Evolutionary conservation across 2,329 filamentous ascomycete species (phyloP), one percentile per base, ranked within the genome.

Genomic region (Scytalidium sp.): DNA sequence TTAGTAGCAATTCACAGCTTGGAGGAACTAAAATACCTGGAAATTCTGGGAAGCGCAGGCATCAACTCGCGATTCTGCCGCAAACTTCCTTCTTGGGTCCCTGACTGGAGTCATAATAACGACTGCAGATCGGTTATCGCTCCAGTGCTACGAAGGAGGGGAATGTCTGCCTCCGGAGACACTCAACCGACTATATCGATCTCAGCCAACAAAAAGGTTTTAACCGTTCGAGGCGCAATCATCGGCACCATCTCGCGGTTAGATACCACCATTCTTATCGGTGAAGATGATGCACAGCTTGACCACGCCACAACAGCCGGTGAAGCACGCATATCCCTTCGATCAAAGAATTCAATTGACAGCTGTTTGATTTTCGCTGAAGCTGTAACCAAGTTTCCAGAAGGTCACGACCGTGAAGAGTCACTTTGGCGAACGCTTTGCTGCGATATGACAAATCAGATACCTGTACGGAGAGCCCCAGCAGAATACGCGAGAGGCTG

Each of bases 361-460:
- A 39, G 3, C 21, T 46, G 19, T 5, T 8, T 39, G 4, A 29
- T n/a, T 46, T 46, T 46, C 22, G 44, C 44, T n/a, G 44, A 46
- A 46, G 44, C 44, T 3, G 44, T 29, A 46, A 13, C 32, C 25
- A 39, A 46, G 44, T 46, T 46, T 46, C 44, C 44, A 36, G 44
- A 17, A 39, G 25, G 44, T 20, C 44, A 46, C 19, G 25, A 17
- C 10, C 44, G 44, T 20, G 44, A 46, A 46, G 44, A 46, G 27
- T 46, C 44, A 20, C 44, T 46, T 13, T 46, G 44, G 44, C 44
- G 22, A 46, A 46, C 44, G n/a, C 44, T 46, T 46, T 46, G 44
- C 21, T 46, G 44, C 25, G 44, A 46, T 22, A 46, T 39, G 21
- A 46, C 44, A 39, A 46, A 9, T 17, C 13, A 46, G 25, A 46